These are phyloP conservation scores for Rhinocladiella mackenziei DNA, from an alignment of 2,329 filamentous ascomycete genomes.

Conservation along the genomic window DNA sequence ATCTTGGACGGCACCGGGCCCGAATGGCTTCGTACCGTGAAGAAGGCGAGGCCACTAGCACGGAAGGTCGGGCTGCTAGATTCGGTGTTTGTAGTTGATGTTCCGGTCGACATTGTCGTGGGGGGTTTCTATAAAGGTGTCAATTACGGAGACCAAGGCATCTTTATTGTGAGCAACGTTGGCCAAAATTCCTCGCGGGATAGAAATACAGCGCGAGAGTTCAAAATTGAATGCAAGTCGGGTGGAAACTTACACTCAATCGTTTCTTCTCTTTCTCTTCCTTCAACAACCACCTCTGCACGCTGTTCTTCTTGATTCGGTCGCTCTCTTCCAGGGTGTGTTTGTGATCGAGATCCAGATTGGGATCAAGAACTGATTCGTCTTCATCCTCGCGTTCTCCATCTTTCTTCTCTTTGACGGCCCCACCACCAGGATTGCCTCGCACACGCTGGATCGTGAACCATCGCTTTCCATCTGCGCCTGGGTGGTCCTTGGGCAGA, in stretches of 20 bases:
- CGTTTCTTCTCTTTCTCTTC: conserved; percentile 64
- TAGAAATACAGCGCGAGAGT: background rate
- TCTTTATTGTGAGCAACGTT: too few relatives aligned
- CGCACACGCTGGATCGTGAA: conserved; percentile 77
- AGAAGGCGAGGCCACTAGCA: conserved; percentile 58
- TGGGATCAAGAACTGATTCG: conserved; percentile 44
- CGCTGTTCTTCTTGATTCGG: conserved; percentile 75
- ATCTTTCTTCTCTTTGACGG: conserved; percentile 19
- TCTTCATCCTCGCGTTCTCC: conserved; percentile 62
- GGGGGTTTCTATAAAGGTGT: conserved; percentile 12
- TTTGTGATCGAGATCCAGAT: conserved; percentile 62
- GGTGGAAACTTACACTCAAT: conserved; percentile 17
- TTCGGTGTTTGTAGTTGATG: conserved; percentile 9
- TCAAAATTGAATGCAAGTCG: background rate
- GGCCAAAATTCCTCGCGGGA: too few relatives aligned
- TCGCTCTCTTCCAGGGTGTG: conserved; percentile 71
- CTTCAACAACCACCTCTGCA: conserved; percentile 62
- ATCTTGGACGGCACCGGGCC: conserved; percentile 58
- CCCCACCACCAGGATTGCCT: conserved; percentile 55
- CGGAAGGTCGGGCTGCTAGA: conserved; percentile 19
- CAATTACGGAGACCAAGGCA: conserved; percentile 4
- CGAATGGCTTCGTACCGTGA: conserved; percentile 66
- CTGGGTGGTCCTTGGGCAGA: conserved; percentile 45
- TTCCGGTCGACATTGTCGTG: conserved; percentile 3
- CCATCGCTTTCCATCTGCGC: conserved; percentile 52